Conservation (phyloP, 1,284 basidiomycete genomes). For the Boletus smithii region DNA sequence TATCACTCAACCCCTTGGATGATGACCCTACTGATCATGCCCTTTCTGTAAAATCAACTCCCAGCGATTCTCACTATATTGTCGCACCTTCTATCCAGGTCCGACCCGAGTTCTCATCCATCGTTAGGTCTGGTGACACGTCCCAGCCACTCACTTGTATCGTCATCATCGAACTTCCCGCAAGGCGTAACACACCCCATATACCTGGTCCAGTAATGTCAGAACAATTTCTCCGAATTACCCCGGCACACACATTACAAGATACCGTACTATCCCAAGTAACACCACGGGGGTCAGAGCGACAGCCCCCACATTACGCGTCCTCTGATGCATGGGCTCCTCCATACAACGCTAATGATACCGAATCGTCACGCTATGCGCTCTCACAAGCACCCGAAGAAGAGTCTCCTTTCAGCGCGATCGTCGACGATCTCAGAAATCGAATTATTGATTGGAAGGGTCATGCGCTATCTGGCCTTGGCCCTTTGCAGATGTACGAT, state of each 20-base stretch:
- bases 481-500: constrained; percentile 88
- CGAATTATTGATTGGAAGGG: constrained; percentile 95
- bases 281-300: constrained; percentile 20
- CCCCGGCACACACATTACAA: constrained; percentile 29
- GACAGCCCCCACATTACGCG: constrained; percentile 31
- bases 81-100: constrained; percentile 87
- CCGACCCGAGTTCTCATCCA: constrained; percentile 80
- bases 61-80: constrained; percentile 57
- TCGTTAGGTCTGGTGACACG: constrained; percentile 69
- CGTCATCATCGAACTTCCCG: constrained; percentile 84
- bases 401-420: constrained; percentile 70
- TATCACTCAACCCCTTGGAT: constrained; percentile 59
- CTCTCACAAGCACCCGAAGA: constrained; percentile 39
- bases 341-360: constrained; percentile 20
- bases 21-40: constrained; percentile 76
- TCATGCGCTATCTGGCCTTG: constrained; percentile 83
- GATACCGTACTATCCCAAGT: constrained; percentile 37
- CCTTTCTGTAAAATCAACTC: constrained; percentile 48
- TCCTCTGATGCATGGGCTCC: constrained; percentile 35
- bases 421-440: constrained; percentile 83
- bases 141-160: constrained; percentile 86
- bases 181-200: constrained; percentile 54
- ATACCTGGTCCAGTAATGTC: constrained; percentile 58
- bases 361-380: constrained; percentile 28
- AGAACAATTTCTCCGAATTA: constrained; percentile 41